Percentiles rank a stretch among this genome's conserved stretches.
phyloP scores from a whole-genome alignment of 805 yeast genomes.

The Candida taoyuanica region DNA sequence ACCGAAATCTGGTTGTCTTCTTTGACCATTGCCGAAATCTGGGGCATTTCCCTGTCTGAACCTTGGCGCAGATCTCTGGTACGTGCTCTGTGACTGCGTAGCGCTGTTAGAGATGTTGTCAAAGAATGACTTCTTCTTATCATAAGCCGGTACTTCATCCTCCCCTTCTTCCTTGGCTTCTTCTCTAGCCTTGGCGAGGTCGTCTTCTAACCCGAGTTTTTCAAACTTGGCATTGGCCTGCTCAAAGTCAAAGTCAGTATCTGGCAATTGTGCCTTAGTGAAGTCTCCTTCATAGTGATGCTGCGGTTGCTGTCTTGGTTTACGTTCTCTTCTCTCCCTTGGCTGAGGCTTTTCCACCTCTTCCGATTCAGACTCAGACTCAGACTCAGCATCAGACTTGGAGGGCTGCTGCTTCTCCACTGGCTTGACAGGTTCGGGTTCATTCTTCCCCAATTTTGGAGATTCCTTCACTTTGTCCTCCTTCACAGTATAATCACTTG shows the following conservation, averaged over 20 bases:
- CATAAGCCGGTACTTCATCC: slow-evolving; percentile 43
- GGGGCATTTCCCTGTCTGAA: slow-evolving; percentile 11
- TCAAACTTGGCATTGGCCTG: slow-evolving; percentile 67
- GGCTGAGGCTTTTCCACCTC: slow-evolving; percentile 6
- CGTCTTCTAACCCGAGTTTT: slow-evolving; percentile 24
- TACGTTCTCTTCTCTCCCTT: too few relatives aligned
- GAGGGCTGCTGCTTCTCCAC: too few relatives aligned
- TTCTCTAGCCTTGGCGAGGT: slow-evolving; percentile 9
- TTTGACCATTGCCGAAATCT: slow-evolving; percentile 5
- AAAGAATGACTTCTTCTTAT: slow-evolving; percentile 82
- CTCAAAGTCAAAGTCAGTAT: slow-evolving; percentile 71
- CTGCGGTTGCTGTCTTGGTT: slow-evolving; percentile 9
- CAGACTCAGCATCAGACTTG: slow-evolving; percentile 6
- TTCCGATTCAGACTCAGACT: background rate
- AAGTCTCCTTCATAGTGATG: slow-evolving; percentile 4
- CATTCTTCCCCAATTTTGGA: background rate
- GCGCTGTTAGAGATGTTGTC: slow-evolving; percentile 76
- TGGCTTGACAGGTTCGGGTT: background rate
- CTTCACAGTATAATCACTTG: background rate
- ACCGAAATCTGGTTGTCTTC: slow-evolving; percentile 3
- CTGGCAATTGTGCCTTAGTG: slow-evolving; percentile 37
- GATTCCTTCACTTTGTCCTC: background rate
- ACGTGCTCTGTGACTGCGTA: slow-evolving; percentile 39
- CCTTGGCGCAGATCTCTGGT: slow-evolving; percentile 14
- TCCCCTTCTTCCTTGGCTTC: slow-evolving; percentile 12